phyloP scores from a whole-genome alignment of 1,139 yeast species.

The Zygotorulaspora mrakii region DNA sequence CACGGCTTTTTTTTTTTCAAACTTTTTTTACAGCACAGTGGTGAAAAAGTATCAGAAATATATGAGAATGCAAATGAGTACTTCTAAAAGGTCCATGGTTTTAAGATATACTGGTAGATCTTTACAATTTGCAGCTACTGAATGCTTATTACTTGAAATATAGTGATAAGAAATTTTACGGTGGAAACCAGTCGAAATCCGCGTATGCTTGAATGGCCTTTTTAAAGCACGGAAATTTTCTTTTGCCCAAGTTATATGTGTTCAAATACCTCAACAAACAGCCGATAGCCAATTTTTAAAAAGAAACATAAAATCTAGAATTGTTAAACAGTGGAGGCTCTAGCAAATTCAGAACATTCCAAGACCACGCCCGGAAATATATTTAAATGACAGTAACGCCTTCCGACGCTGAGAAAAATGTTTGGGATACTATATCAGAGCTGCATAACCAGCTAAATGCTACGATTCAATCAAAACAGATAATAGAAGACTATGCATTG shows the following conservation, averaged over 20 bases:
- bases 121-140: not conserved
- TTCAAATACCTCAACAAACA: slow-evolving; percentile 7
- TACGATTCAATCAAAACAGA: slow-evolving; percentile 26
- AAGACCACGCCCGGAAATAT: slow-evolving; percentile 1
- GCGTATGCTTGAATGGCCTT: slow-evolving; percentile 12
- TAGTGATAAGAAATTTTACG: slow-evolving; percentile 2
- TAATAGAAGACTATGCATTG: slow-evolving; percentile 30
- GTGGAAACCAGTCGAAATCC: slow-evolving; percentile 3
- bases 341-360: not conserved
- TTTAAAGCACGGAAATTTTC: slow-evolving; percentile 4
- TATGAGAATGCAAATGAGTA: too few species aligned
- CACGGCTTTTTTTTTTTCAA: too few species aligned
- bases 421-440: slow-evolving; percentile 18
- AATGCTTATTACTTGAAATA: slow-evolving; percentile 1
- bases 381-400: slow-evolving; percentile 16
- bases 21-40: too few species aligned
- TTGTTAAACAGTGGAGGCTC: slow-evolving; percentile 1
- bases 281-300: slow-evolving; percentile 5
- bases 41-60: too few species aligned
- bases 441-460: slow-evolving; percentile 25
- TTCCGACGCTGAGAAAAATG: slow-evolving; percentile 16
- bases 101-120: too few species aligned
- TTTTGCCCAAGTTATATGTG: slow-evolving; percentile 10
- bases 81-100: too few species aligned
- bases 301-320: slow-evolving; percentile 1